Conservation (phyloP, 805 yeast species). For the Nakazawaea ambrosiae region DNA sequence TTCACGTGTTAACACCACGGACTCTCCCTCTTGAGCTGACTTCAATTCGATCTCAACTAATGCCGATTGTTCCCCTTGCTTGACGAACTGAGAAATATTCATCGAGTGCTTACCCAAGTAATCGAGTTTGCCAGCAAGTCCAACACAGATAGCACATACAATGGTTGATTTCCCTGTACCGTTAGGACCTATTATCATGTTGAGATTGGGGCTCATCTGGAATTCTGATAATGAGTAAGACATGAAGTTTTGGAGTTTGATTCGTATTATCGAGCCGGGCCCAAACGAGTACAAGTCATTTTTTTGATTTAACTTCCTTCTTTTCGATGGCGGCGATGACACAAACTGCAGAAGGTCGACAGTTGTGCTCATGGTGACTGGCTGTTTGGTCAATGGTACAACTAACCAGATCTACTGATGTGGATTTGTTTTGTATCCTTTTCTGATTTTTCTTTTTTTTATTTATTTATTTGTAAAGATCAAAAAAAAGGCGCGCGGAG, state of each 20-base stretch:
- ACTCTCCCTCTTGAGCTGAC: constrained; percentile 25
- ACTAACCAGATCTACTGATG: no score
- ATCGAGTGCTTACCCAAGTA: constrained; percentile 62
- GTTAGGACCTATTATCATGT: constrained; percentile 93
- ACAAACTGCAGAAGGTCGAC: constrained; percentile 10
- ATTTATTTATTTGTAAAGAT: no score
- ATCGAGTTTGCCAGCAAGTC: constrained; percentile 74
- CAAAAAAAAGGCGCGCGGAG: not conserved
- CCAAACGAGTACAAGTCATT: constrained; percentile 6
- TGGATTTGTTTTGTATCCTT: no score
- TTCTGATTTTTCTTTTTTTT: no score
- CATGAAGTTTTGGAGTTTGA: constrained; percentile 55
- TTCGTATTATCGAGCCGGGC: constrained; percentile 42
- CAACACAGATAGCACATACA: constrained; percentile 87
- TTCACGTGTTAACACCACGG: constrained; percentile 35
- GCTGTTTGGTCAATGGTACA: not conserved
- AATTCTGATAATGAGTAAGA: constrained; percentile 67
- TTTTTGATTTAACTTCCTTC: constrained; percentile 10
- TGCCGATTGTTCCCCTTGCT: constrained; percentile 47
- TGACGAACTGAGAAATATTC: constrained; percentile 61
- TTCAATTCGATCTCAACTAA: constrained; percentile 45
- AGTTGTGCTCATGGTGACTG: not conserved
- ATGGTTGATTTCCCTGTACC: constrained; percentile 94
- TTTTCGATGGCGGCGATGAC: constrained; percentile 15
- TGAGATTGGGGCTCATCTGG: constrained; percentile 71